Evolutionary conservation across 805 yeast species (phyloP).

Genomic region (Yueomyces sinensis): DNA sequence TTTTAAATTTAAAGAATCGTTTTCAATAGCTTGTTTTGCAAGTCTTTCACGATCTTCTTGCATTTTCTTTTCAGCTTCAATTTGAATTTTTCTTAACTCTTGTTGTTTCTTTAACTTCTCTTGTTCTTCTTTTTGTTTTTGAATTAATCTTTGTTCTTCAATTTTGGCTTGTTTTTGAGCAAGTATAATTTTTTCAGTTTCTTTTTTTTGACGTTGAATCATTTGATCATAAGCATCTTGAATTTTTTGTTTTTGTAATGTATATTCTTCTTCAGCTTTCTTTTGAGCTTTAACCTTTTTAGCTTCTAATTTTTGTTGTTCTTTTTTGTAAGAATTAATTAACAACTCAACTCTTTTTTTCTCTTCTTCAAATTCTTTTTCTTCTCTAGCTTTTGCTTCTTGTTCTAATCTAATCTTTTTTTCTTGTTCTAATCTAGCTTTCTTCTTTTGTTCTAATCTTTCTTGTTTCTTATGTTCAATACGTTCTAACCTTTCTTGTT

Average conservation of each 20-base stretch:
- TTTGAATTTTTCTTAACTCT: not conserved
- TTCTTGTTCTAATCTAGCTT: slow-evolving; percentile 1
- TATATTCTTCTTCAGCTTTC: not conserved
- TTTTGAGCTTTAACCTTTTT: not conserved
- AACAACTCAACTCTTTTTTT: not conserved
- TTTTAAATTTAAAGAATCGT: not conserved
- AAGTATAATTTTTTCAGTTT: not conserved
- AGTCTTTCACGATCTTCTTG: not conserved
- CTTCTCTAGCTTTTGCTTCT: slow-evolving; percentile 1
- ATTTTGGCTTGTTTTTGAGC: not conserved
- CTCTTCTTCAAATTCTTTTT: not conserved
- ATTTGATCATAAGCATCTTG: slow-evolving; percentile 5
- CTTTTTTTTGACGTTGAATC: slow-evolving; percentile 2
- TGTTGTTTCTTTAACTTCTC: not conserved
- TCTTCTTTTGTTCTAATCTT: slow-evolving; percentile 1
- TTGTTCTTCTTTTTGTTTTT: slow-evolving; percentile 1
- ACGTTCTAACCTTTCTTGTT: slow-evolving; percentile 1
- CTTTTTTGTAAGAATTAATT: not conserved
- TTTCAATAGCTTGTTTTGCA: not conserved
- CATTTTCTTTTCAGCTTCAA: not conserved
- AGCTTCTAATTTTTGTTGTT: slow-evolving; percentile 2
- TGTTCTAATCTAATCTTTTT: slow-evolving; percentile 1
- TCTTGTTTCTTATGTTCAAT: slow-evolving; percentile 1
- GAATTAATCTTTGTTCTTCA: not conserved
- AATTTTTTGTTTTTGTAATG: not conserved